phyloP scores from a whole-genome alignment of 1,284 basidiomycete species.

The Ustilago lituana region DNA sequence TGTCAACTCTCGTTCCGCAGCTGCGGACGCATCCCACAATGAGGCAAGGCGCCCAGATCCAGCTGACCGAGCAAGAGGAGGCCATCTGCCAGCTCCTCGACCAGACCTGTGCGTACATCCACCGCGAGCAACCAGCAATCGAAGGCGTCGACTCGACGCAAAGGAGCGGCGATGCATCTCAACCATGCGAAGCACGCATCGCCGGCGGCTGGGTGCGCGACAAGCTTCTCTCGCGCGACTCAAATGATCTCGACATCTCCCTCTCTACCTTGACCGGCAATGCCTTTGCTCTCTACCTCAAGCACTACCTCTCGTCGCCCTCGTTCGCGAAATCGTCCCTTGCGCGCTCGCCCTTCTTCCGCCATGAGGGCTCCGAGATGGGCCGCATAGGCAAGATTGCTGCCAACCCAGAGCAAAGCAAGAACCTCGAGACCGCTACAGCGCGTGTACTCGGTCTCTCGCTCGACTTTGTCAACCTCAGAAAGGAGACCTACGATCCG shows the following conservation, averaged over 20 bases:
- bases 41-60: constrained; percentile 31
- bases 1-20: background rate
- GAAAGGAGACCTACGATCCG: constrained; percentile 87
- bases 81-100: constrained; percentile 59
- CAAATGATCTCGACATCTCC: constrained; percentile 94
- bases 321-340: constrained; percentile 63
- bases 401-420: constrained; percentile 95
- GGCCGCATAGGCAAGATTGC: constrained; percentile 78
- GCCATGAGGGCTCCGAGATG: constrained; percentile 40
- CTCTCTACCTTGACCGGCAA: constrained; percentile 86
- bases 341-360: constrained; percentile 68
- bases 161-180: constrained; percentile 22
- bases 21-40: constrained; percentile 14
- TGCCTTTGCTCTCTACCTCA: constrained; percentile 84
- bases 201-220: constrained; percentile 98
- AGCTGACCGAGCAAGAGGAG: constrained; percentile 45
- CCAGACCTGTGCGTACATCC: constrained; percentile 56
- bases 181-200: constrained; percentile 56
- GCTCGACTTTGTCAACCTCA: constrained; percentile 92
- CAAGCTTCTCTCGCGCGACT: constrained; percentile 85
- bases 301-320: constrained; percentile 74
- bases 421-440: constrained; percentile 97
- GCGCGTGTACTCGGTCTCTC: constrained; percentile 83
- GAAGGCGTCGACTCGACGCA: constrained; percentile 38
- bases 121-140: constrained; percentile 38